Base-by-base conservation (phyloP, 768 basidiomycete genomes). In the Lactarius deliciosus region DNA sequence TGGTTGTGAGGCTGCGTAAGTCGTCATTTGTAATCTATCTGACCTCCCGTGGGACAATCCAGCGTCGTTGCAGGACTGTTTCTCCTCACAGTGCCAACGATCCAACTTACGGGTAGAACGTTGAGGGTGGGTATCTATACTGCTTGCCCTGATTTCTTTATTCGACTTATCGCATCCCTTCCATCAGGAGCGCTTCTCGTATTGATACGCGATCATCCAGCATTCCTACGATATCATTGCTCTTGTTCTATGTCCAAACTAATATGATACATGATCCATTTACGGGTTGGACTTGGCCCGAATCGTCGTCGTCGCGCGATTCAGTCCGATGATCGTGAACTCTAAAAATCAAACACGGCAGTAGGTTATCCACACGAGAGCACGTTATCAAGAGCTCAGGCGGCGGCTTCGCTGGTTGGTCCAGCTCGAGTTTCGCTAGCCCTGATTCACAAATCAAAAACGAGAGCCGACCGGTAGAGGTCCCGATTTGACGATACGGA, bases 1-100 rank as follows among this genome's bases (percentile, higher is more conserved):
- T 70, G 86, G 87, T 7, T 79, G 80, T 54, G 87, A 89, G 74
- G 83, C 86, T 40, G 86, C 87, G 79, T 84, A 73, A 73, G 83
- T 79, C 2, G 41, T 65, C 11, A 30, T 32, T 13, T 20, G 55
- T 18, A 11, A 41, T 38, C 40, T 16, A 40, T 53, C 43, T 15
- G 60, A 38, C 5, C 15, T 34, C 57, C 62, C 8, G 34, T 18
- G 32, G 28, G 30, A 30, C 53, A 2, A 32, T 40, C 18, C 54
- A 83, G 83, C 4, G 81, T 86, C 63, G 84, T 84, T 13, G 76
- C 78, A 0, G 84, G 76, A 0, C 69, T 85, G 8, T 86, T 85
- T 76, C 30, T 86, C 30, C 73, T 86, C 40, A 75, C 83, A 36
- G 79, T 88, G 0, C 85, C 85, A 0, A 70, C 77, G 22, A 71